Evolutionary conservation across 2,329 filamentous ascomycete species (phyloP).

Genomic region (Didymella keratinophila): DNA sequence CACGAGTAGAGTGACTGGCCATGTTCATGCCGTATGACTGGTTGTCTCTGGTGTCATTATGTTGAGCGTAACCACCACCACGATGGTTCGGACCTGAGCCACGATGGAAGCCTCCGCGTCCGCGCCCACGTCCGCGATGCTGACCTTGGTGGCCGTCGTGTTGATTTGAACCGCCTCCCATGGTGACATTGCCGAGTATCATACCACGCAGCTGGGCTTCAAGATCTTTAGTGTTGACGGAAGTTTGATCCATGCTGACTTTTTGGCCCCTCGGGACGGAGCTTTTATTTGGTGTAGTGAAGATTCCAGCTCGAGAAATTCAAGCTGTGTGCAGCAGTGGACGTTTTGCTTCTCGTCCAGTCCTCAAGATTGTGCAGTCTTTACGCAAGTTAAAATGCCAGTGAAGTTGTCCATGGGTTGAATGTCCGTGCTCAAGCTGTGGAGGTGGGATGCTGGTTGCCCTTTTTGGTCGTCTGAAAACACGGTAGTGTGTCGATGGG

Average conservation of each 20-base stretch:
- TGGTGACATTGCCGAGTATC: conserved; percentile 63
- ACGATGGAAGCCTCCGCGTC: conserved; percentile 26
- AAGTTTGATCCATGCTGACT: conserved; percentile 29
- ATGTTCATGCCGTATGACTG: conserved; percentile 15
- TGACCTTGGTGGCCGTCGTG: conserved; percentile 27
- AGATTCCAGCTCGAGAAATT: background rate
- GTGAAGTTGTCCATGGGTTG: background rate
- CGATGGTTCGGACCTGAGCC: conserved; percentile 20
- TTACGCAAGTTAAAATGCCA: background rate
- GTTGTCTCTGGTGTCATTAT: conserved; percentile 18
- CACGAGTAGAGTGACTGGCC: conserved; percentile 11
- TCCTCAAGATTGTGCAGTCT: background rate
- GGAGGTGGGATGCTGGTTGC: conserved; percentile 1
- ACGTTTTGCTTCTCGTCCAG: background rate
- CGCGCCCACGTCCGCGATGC: conserved; percentile 35
- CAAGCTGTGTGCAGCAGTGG: background rate
- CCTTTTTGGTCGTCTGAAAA: background rate
- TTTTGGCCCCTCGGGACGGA: background rate
- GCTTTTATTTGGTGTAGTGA: background rate
- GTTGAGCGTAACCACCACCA: conserved; percentile 18
- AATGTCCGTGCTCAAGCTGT: conserved; percentile 15
- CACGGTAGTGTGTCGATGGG: background rate
- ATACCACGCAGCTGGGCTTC: conserved; percentile 68
- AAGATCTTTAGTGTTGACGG: conserved; percentile 27
- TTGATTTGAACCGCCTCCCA: conserved; percentile 29